Evolutionary conservation across 2,329 filamentous ascomycete species (phyloP).

Genomic region (Trichoderma hamatum): DNA sequence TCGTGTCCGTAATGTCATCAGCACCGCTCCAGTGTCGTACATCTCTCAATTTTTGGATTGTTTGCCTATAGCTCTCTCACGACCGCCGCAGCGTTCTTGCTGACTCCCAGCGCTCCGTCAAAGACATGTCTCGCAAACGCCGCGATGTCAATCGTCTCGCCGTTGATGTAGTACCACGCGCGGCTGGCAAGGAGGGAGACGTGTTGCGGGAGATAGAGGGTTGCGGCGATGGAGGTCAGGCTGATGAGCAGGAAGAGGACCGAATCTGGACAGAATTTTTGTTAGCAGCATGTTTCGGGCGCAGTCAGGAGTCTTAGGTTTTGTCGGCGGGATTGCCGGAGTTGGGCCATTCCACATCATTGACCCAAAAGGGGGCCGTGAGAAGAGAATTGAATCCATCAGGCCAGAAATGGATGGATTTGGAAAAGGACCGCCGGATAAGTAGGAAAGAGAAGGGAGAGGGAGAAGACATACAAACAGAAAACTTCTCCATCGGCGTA

Average conservation of each 20-base stretch:
- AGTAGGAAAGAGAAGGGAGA: not conserved
- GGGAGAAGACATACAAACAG: slow-evolving; percentile 70
- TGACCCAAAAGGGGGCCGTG: slow-evolving; percentile 74
- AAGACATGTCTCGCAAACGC: slow-evolving; percentile 40
- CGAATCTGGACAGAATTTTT: slow-evolving; percentile 64
- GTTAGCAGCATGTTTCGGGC: not conserved
- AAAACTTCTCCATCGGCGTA: slow-evolving; percentile 91
- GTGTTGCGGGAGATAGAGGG: slow-evolving; percentile 93
- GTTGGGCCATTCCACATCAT: slow-evolving; percentile 63
- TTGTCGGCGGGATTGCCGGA: not conserved
- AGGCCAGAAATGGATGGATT: not conserved
- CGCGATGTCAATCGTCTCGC: slow-evolving; percentile 65
- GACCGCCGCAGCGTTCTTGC: slow-evolving; percentile 33
- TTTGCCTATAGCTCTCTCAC: slow-evolving; percentile 40
- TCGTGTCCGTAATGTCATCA: slow-evolving; percentile 16
- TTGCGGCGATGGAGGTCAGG: slow-evolving; percentile 82
- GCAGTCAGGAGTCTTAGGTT: not conserved
- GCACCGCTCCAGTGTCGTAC: not conserved
- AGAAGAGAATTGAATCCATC: not conserved
- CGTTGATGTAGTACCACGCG: slow-evolving; percentile 93
- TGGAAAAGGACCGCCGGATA: not conserved
- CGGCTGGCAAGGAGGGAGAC: slow-evolving; percentile 79
- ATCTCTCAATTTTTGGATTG: not conserved
- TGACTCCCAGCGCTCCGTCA: slow-evolving; percentile 31
- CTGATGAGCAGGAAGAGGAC: slow-evolving; percentile 87